These are phyloP conservation scores for Proliferodiscus dingleyae DNA, from an alignment of 2,329 filamentous ascomycete genomes.

Conservation along the genomic window DNA sequence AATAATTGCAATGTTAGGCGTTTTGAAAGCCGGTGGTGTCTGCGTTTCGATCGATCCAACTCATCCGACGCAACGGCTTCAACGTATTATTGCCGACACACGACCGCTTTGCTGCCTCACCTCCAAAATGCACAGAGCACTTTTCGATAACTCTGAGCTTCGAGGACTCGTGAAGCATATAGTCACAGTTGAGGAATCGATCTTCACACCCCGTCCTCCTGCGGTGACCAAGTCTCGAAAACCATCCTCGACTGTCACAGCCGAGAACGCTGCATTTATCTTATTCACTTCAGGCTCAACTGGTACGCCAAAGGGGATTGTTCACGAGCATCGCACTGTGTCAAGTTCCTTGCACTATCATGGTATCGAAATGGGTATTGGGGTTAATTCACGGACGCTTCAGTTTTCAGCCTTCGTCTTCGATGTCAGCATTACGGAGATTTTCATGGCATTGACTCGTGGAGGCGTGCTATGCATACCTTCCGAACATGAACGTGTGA, in stretches of 20 bases:
- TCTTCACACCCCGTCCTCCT: not conserved
- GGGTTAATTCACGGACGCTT: conserved; percentile 2
- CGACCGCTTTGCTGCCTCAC: not conserved
- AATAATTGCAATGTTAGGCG: conserved; percentile 9
- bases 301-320: conserved; percentile 37
- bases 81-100: not conserved
- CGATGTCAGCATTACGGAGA: conserved; percentile 11
- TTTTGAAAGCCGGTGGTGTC: not conserved
- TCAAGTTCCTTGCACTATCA: conserved; percentile 19
- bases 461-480: conserved; percentile 14
- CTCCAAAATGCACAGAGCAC: no score
- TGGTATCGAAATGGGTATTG: conserved; percentile 4
- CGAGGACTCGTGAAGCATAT: no score
- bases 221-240: not conserved
- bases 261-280: conserved; percentile 30
- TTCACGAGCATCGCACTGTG: conserved; percentile 39
- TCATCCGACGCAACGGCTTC: not conserved
- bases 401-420: conserved; percentile 13
- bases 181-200: no score
- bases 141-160: no score
- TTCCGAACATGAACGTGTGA: conserved; percentile 29
- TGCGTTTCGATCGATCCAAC: not conserved
- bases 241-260: not conserved
- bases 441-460: conserved; percentile 7
- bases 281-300: conserved; percentile 43